Percentiles rank a stretch among this genome's conserved stretches.
Evolutionary conservation across 2,329 filamentous ascomycete species (phyloP).

Genomic region (Pseudopyrenochaeta lycopersici): DNA sequence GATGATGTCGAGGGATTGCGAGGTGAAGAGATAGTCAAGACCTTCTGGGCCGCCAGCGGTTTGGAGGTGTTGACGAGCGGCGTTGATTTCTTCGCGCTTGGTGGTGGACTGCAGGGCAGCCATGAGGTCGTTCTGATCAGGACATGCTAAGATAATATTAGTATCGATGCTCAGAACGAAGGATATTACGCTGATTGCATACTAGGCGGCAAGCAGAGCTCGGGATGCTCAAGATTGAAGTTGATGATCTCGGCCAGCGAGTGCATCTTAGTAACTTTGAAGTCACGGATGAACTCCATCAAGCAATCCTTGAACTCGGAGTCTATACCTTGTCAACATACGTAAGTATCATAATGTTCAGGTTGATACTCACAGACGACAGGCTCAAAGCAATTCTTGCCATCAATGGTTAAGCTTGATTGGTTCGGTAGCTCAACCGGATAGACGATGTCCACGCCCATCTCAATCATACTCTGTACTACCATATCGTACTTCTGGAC

Average conservation of each 20-base stretch:
- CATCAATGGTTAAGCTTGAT: conserved; percentile 39
- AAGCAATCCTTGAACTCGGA: conserved; percentile 47
- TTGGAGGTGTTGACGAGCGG: conserved; percentile 38
- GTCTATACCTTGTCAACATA: conserved; percentile 27
- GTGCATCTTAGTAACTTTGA: conserved; percentile 47
- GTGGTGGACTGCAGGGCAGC: conserved; percentile 37
- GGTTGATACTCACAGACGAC: conserved; percentile 43
- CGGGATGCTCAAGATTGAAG: conserved; percentile 48
- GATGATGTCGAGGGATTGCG: conserved; percentile 42
- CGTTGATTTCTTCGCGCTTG: conserved; percentile 33
- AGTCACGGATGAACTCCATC: conserved; percentile 45
- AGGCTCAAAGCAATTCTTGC: conserved; percentile 47
- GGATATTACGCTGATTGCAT: conserved; percentile 3
- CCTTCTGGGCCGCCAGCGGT: conserved; percentile 42
- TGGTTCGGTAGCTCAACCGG: conserved; percentile 44
- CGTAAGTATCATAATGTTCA: not conserved
- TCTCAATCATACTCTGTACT: conserved; percentile 46
- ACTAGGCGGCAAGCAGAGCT: conserved; percentile 44
- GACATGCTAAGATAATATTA: conserved; percentile 29
- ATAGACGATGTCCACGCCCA: conserved; percentile 47
- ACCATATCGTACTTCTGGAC: conserved; percentile 48
- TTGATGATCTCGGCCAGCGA: conserved; percentile 49
- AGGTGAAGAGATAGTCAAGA: conserved; percentile 42
- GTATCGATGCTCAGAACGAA: not conserved
- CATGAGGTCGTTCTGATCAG: conserved; percentile 48